Base-by-base conservation (phyloP, 345 rosid species). In the Hirschfeldia incana region DNA sequence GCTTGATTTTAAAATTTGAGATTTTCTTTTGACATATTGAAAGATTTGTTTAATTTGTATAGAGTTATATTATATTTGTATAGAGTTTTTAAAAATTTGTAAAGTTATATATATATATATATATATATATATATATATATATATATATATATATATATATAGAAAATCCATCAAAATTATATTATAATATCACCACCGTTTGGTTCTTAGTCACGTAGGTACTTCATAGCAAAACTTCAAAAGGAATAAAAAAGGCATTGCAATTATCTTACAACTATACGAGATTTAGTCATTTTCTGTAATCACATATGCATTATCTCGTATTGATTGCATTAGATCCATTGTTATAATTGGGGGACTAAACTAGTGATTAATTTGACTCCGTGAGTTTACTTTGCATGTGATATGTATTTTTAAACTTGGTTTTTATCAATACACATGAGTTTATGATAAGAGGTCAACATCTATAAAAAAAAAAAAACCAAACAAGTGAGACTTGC, bases 331-430 rank as follows among this genome's bases (percentile, higher is more conserved):
- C 59, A 30, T 60, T 42, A 67, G 46, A 76, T 59, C 68, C 16
- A 21, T 59, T 4, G 15, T 42, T 10, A 32, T 30, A 8, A 12
- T 76, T 68, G 1, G 9, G 44, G 67, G 63, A 69, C 7, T 36
- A 49, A 70, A 42, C 4, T 21, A 70, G 58, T 69, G 7, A 77
- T 70, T 34, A 49, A 0, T 69, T 49, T 76, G 80, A 69, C 75
- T 49, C 39, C 15, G 28, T 57, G 76, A 70, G 70, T 70, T 64
- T 64, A 70, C 36, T 71, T 65, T 70, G 27, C 71, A 70, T 27
- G 80, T 71, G 71, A 70, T 64, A 49, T 34, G 33, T 68, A 39
- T 76, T 76, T 34, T 33, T 68, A 21, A 29, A 17, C 61, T 42
- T 68, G 10, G 51, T 42, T 65, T 63, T 32, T 9, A 13, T 49